Base-by-base conservation (phyloP, 2,329 filamentous ascomycete species). In the Cercospora zeina region DNA sequence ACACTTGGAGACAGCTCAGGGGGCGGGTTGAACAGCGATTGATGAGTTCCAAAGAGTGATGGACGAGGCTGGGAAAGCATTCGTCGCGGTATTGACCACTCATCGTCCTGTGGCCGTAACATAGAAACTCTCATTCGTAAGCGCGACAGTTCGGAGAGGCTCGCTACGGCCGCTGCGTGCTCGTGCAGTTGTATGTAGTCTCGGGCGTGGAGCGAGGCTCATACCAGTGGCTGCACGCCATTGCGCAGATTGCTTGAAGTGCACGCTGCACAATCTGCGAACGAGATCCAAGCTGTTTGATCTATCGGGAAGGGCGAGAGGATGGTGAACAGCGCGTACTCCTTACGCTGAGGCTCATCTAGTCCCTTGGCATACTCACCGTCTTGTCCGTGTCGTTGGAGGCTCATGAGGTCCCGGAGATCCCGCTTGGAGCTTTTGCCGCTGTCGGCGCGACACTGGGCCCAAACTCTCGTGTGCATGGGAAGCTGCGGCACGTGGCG, bases 401-500 rank as follows among this genome's bases (percentile, higher is more conserved):
- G 42, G 21, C 24, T 27, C 42, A 24, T 49, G 42, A 6, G 42
- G 27, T 24, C 42, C 42, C 42, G 24, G 42, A 14, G 21, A 11
- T 24, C 1, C 11, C 27, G 42, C 42, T 49, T 49, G 42, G 21
- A 27, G 27, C 42, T 24, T 27, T 24, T 21, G 21, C 42, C 42
- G 42, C 42, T 21, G 24, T 49, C 42, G 42, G 42, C 42, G 42
- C 42, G 24, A 49, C 42, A 49, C 42, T 49, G 42, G 42, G 42
- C 27, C 42, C 42, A 27, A 49, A n/a, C n/a, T n/a, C n/a, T n/a
- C n/a, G n/a, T 21, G n/a, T 49, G 21, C 42, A 49, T 49, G 42
- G 21, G 13, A 24, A 14, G 42, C 21, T 27, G 42, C 42, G 42
- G 42, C 42, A 49, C 6, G 14, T 30, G 21, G 42, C 42, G 42